phyloP scores from a whole-genome alignment of 2,329 filamentous ascomycete species.

The Sphaerulina populicola region DNA sequence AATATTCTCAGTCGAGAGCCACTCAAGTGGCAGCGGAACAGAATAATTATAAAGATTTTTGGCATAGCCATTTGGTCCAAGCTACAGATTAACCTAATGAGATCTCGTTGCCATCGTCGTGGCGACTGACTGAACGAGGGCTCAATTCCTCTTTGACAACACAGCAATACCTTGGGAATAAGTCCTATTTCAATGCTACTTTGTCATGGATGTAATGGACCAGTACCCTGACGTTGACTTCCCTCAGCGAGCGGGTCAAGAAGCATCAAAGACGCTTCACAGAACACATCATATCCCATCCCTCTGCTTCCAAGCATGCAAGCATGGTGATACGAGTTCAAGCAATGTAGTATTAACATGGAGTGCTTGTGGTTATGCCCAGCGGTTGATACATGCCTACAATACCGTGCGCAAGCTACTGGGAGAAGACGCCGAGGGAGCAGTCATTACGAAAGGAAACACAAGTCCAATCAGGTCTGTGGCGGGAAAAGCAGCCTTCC shows the following conservation, averaged over 20 bases:
- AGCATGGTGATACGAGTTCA: no score
- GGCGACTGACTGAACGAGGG: background rate
- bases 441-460: constrained; percentile 46
- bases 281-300: no score
- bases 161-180: background rate
- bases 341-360: background rate
- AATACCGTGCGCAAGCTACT: constrained; percentile 42
- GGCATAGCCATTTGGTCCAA: background rate
- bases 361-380: constrained; percentile 23
- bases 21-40: no score
- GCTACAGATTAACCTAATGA: background rate
- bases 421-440: constrained; percentile 43
- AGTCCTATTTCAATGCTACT: background rate
- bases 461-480: background rate
- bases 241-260: no score
- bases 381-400: constrained; percentile 47
- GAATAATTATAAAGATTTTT: background rate
- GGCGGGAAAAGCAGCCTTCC: constrained; percentile 24
- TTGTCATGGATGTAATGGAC: no score
- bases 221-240: no score
- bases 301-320: no score
- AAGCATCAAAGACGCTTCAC: no score
- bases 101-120: background rate
- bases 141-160: background rate
- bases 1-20: no score